Evolutionary conservation across 345 rosid genomes (phyloP).

Genomic region (Noccaea caerulescens): DNA sequence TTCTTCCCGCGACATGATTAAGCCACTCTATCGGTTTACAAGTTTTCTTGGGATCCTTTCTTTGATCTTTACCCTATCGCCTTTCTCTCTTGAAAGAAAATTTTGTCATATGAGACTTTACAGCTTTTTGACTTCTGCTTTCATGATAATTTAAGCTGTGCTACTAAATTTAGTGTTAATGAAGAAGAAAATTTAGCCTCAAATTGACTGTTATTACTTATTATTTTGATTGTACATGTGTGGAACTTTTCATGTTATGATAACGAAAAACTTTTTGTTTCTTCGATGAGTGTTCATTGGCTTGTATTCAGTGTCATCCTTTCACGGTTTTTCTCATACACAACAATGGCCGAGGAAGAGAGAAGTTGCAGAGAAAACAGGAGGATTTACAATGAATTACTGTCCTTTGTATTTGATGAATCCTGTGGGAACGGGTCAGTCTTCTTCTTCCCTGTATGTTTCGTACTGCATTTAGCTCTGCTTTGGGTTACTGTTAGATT

Average conservation of each 20-base stretch:
- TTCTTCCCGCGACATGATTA: slow-evolving; percentile 53
- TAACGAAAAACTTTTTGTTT: background rate
- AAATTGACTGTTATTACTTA: background rate
- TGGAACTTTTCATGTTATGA: background rate
- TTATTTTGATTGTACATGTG: background rate
- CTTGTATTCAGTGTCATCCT: slow-evolving; percentile 4
- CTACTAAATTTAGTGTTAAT: too few species aligned
- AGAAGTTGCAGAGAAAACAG: background rate
- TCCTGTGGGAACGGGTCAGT: background rate
- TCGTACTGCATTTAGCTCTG: background rate
- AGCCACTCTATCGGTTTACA: background rate
- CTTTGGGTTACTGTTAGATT: background rate
- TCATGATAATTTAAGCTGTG: background rate
- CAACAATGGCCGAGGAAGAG: background rate
- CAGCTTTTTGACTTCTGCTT: slow-evolving; percentile 17
- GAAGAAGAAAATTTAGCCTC: background rate
- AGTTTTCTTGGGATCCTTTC: slow-evolving; percentile 8
- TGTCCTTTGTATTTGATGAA: background rate
- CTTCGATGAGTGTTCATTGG: background rate
- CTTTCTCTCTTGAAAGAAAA: background rate
- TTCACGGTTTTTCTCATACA: background rate
- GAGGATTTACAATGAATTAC: background rate
- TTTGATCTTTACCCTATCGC: background rate
- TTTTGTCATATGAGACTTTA: slow-evolving; percentile 3
- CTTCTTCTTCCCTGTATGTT: background rate